Base-by-base conservation (phyloP, 192 early-diverging fungal species). In the Coemansia sp. region DNA sequence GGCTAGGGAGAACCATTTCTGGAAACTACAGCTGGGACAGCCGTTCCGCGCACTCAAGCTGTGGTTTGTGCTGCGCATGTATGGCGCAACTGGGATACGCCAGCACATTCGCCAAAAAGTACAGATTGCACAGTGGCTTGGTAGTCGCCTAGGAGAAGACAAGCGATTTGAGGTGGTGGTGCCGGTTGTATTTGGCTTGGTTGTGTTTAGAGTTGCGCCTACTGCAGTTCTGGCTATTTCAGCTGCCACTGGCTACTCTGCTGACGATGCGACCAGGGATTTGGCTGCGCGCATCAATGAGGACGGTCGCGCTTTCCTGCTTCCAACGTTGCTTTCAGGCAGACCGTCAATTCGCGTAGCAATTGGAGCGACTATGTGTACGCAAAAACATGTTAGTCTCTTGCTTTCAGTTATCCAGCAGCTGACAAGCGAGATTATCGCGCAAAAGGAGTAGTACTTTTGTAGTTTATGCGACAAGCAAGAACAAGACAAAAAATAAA, bases 31-130 rank as follows among this genome's bases (percentile, higher is more conserved):
- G 0, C 64, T 86, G 1, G 84, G 84, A 7, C 73, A 84, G 14
- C 71, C 79, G 6, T 87, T 87, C 63, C 64, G 86, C 0, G 60
- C 84, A 7, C 68, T 87, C 5, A 87, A 87, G 59, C 60, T 82
- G 15, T 87, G 86, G 86, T 86, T 85, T 65, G 74, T 86, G 10
- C 39, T 87, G 61, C 71, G 86, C 46, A 70, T 68, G 46, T 71
- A 84, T 59, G 86, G 86, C 2, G 65, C 68, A 45, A 17, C 51
- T 31, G 84, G 84, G 1, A 56, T 87, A 14, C 76, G 73, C 8
- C 40, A 46, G 14, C 72, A 83, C 59, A 83, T 85, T 47, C 68
- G 68, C 40, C 24, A 64, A 24, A 29, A 68, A 35, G 62, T 84
- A 10, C 47, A 59, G 32, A 47, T 79, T 0, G 63, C 74, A 17